Percentiles rank a stretch among this genome's conserved stretches.
Evolutionary conservation across 1,284 basidiomycete genomes (phyloP).

Genomic region (Filobasidium uniguttulatum): DNA sequence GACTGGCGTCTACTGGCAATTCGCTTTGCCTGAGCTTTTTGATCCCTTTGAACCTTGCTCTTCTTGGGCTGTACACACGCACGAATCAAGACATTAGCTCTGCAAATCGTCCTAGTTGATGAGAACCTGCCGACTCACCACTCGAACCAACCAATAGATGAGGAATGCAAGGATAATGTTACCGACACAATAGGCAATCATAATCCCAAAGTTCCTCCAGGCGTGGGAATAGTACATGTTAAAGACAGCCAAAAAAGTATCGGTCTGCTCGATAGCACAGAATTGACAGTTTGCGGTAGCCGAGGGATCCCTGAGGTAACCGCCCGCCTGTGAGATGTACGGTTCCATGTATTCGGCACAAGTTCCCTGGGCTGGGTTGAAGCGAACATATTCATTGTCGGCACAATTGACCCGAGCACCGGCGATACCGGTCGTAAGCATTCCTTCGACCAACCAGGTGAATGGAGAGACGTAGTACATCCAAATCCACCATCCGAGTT

Average conservation of each 20-base stretch:
- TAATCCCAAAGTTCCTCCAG: not conserved
- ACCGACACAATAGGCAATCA: not conserved
- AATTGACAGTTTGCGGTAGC: constrained; percentile 31
- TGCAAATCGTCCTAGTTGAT: not conserved
- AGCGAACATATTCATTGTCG: constrained; percentile 30
- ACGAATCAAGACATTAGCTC: not conserved
- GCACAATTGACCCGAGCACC: constrained; percentile 34
- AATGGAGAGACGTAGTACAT: constrained; percentile 67
- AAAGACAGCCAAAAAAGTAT: not conserved
- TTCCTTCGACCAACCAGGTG: constrained; percentile 52
- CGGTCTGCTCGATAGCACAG: constrained; percentile 26
- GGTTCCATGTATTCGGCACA: constrained; percentile 36
- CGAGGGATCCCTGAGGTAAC: constrained; percentile 28
- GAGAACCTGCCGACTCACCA: not conserved
- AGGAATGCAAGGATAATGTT: not conserved
- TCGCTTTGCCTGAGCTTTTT: too few species aligned
- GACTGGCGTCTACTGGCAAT: too few species aligned
- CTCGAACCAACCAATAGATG: not conserved
- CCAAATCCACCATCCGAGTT: constrained; percentile 39
- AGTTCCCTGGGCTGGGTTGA: constrained; percentile 36
- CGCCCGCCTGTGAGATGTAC: constrained; percentile 29
- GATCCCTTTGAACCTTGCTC: not conserved
- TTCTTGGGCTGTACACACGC: not conserved
- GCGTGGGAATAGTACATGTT: not conserved
- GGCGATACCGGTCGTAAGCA: constrained; percentile 42